A percentile compares a stretch with the other conserved stretches of the same genome.
These are phyloP conservation scores for Schwanniomyces polymorphus DNA, from an alignment of 805 yeast species.

Conservation along the genomic window DNA sequence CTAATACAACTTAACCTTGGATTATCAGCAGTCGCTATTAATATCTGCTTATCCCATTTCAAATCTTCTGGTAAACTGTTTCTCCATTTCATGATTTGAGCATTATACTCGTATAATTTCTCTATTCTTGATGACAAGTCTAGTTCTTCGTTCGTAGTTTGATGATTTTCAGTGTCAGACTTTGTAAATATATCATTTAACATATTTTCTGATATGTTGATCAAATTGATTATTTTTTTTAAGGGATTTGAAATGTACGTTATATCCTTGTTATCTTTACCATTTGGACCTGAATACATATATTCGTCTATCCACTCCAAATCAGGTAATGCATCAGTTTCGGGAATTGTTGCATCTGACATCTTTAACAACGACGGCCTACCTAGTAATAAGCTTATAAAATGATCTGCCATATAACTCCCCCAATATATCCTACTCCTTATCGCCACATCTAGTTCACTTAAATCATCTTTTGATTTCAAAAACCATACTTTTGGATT, in stretches of 20 bases:
- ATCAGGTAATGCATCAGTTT: conserved; percentile 59
- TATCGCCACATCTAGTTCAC: conserved; percentile 54
- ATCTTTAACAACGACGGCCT: conserved; percentile 56
- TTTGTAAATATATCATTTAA: conserved; percentile 45
- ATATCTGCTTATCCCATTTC: conserved; percentile 46
- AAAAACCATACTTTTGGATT: conserved; percentile 61
- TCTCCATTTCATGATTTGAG: conserved; percentile 54
- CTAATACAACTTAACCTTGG: conserved; percentile 55
- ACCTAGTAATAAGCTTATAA: conserved; percentile 58
- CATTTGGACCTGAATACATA: conserved; percentile 33
- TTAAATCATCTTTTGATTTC: conserved; percentile 36
- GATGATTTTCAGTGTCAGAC: conserved; percentile 28
- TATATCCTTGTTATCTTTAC: conserved; percentile 14
- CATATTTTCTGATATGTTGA: conserved; percentile 45
- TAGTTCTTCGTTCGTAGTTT: conserved; percentile 34
- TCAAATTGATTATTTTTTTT: conserved; percentile 40
- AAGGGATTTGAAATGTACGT: conserved; percentile 46
- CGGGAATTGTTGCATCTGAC: conserved; percentile 60
- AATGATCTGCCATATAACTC: conserved; percentile 62
- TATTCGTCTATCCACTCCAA: conserved; percentile 63
- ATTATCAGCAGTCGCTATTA: conserved; percentile 46
- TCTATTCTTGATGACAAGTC: conserved; percentile 38
- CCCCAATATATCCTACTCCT: conserved; percentile 69
- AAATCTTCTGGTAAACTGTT: conserved; percentile 47
- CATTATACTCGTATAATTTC: conserved; percentile 47